These are phyloP conservation scores for Carallia brachiata DNA, from an alignment of 345 rosid species.

Conservation along the genomic window DNA sequence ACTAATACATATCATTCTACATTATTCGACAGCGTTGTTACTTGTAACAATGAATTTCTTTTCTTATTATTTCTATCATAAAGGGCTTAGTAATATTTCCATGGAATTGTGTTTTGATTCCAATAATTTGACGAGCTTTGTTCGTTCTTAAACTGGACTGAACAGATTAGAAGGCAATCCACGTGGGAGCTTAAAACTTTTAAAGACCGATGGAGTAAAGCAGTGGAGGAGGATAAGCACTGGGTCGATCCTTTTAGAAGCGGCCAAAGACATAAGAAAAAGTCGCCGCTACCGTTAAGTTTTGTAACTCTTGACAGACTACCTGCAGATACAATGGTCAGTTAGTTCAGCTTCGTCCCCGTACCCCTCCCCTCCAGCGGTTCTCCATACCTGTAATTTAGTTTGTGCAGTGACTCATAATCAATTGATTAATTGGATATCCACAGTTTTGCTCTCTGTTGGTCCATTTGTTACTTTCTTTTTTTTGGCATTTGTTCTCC, in stretches of 20 bases:
- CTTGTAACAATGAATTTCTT: no score
- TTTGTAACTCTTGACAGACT: background rate
- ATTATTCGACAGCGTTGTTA: no score
- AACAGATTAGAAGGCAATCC: constrained; percentile 90
- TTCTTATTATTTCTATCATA: no score
- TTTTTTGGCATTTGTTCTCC: background rate
- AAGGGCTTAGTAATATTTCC: background rate
- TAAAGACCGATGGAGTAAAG: constrained; percentile 72
- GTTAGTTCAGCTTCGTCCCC: background rate
- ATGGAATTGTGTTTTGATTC: background rate
- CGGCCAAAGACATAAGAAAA: constrained; percentile 24
- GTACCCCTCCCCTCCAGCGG: background rate
- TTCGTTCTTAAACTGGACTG: background rate
- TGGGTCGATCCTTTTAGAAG: constrained; percentile 71
- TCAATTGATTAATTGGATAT: constrained; percentile 37
- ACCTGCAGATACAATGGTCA: background rate
- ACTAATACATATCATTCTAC: no score
- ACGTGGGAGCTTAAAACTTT: constrained; percentile 76
- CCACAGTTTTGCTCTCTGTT: constrained; percentile 5
- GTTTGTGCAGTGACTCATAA: constrained; percentile 20
- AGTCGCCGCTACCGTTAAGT: constrained; percentile 22
- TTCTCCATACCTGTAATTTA: constrained; percentile 28
- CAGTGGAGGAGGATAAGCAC: constrained; percentile 56
- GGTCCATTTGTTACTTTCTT: background rate
- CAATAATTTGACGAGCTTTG: background rate